Percentiles rank a stretch among this genome's conserved stretches.
Conservation (phyloP, 495 filamentous ascomycete species). For the Daldinia caldariorum region DNA sequence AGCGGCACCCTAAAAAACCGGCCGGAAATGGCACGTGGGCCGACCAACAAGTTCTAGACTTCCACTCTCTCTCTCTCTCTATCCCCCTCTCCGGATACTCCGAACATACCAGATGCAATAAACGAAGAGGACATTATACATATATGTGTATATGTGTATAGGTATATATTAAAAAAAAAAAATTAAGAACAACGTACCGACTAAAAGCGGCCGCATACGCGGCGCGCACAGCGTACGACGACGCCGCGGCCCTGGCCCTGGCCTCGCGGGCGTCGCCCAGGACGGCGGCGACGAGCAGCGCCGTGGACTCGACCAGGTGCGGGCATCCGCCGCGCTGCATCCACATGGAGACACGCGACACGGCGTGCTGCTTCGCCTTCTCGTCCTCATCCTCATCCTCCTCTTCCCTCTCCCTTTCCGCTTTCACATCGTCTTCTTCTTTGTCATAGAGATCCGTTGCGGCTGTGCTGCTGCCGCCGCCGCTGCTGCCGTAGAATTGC, state of each 20-base stretch:
- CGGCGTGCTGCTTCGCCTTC: constrained; percentile 48
- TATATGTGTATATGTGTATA: too few relatives aligned
- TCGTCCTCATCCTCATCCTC: constrained; percentile 2
- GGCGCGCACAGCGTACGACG: constrained; percentile 55
- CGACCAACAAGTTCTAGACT: constrained; percentile 6
- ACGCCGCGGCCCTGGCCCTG: constrained; percentile 45
- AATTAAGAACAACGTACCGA: constrained; percentile 47
- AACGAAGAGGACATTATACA: constrained; percentile 31
- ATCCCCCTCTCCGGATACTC: not conserved
- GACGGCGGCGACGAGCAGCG: constrained; percentile 76
- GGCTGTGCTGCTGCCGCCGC: constrained; percentile 10
- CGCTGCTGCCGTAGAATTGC: constrained; percentile 64
- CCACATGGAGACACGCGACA: constrained; percentile 64
- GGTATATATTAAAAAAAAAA: too few relatives aligned
- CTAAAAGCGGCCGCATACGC: constrained; percentile 61
- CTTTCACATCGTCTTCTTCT: constrained; percentile 11
- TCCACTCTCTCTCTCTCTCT: not conserved
- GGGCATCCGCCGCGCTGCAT: constrained; percentile 77
- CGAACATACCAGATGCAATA: constrained; percentile 3
- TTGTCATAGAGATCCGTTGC: constrained; percentile 8
- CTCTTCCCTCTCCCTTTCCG: constrained; percentile 28
- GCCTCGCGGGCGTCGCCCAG: constrained; percentile 69
- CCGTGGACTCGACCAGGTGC: constrained; percentile 83
- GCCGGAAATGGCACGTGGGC: constrained; percentile 7
- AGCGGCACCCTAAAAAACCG: constrained; percentile 9